Conservation (phyloP, 371 early-diverging fungal genomes). For the Saksenaea oblongispora region DNA sequence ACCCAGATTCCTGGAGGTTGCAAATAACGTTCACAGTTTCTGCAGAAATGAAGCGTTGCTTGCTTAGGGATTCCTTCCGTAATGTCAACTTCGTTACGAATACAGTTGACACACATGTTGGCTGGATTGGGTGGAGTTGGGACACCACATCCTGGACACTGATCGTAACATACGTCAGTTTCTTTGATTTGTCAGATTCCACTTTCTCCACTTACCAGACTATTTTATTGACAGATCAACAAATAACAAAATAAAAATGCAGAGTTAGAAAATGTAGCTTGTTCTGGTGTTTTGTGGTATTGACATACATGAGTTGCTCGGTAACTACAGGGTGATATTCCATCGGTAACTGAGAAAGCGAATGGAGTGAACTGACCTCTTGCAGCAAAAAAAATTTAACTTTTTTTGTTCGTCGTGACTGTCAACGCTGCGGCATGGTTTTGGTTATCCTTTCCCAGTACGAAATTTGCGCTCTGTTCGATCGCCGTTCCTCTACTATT, state of each 20-base stretch:
- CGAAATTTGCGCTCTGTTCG: too few relatives aligned
- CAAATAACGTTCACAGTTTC: constrained; percentile 96
- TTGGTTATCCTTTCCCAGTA: too few relatives aligned
- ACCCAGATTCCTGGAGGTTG: constrained; percentile 97
- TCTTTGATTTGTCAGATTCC: background rate
- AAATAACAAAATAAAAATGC: background rate
- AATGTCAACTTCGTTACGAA: constrained; percentile 94
- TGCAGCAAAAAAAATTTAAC: background rate
- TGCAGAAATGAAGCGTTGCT: constrained; percentile 92
- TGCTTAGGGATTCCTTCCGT: constrained; percentile 98
- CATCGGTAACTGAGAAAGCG: constrained; percentile 19
- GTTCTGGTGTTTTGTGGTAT: background rate
- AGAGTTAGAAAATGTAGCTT: background rate
- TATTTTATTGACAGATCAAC: constrained; percentile 8
- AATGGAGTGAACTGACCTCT: background rate
- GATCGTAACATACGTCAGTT: constrained; percentile 21
- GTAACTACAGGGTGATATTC: constrained; percentile 52
- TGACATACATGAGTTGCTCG: constrained; percentile 53
- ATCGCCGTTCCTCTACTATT: too few relatives aligned
- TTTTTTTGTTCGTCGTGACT: too few relatives aligned
- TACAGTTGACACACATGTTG: constrained; percentile 99
- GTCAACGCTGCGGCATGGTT: background rate
- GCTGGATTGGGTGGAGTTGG: constrained; percentile 96
- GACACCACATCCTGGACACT: constrained; percentile 98
- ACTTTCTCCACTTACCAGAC: constrained; percentile 31